Evolutionary conservation across 257 asterid genomes (phyloP).

Genomic region (Solanum stenotomum): DNA sequence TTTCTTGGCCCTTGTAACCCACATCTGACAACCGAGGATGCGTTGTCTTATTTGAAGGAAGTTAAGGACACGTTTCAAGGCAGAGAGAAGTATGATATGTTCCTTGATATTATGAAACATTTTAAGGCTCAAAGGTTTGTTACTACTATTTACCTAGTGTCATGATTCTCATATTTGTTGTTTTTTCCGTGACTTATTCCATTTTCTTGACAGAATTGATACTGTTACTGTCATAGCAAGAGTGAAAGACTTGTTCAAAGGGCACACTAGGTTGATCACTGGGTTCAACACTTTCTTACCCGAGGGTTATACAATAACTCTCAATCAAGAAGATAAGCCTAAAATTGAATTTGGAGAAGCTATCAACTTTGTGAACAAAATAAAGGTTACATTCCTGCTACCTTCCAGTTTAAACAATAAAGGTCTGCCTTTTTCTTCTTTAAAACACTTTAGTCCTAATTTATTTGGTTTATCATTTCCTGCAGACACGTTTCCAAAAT

Average conservation of each 20-base stretch:
- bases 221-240: slow-evolving; percentile 77
- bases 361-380: slow-evolving; percentile 78
- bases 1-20: slow-evolving; percentile 40
- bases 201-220: slow-evolving; percentile 56
- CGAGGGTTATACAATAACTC: slow-evolving; percentile 79
- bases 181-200: not conserved
- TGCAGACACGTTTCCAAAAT: slow-evolving; percentile 76
- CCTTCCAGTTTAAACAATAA: not conserved
- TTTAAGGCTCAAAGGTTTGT: slow-evolving; percentile 86
- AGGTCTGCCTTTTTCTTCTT: not conserved
- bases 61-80: slow-evolving; percentile 92
- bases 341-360: slow-evolving; percentile 85
- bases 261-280: slow-evolving; percentile 70
- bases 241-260: slow-evolving; percentile 85
- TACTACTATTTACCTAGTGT: not conserved
- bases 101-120: slow-evolving; percentile 86
- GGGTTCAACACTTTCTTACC: slow-evolving; percentile 95
- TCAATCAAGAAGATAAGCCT: slow-evolving; percentile 65
- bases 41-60: slow-evolving; percentile 78
- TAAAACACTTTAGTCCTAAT: not conserved
- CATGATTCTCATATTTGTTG: not conserved
- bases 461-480: slow-evolving; percentile 1
- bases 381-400: slow-evolving; percentile 50
- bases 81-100: slow-evolving; percentile 70
- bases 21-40: slow-evolving; percentile 74